These are phyloP conservation scores for Corchorus olitorius DNA, from an alignment of 345 rosid species.

Conservation along the genomic window DNA sequence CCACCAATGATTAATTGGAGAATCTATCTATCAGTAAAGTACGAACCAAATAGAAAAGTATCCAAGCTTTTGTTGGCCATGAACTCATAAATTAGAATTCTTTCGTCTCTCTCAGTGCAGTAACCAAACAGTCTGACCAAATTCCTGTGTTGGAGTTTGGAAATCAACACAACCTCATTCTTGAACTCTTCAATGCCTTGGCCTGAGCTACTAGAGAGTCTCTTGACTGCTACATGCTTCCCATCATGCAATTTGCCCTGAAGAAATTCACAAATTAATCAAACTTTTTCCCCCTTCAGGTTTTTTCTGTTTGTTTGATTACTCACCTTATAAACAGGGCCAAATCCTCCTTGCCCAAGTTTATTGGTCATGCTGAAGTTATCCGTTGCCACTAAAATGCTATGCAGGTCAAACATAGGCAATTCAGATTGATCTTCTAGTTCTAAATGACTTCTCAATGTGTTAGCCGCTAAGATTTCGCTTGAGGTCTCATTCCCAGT, in stretches of 20 bases:
- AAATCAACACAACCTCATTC: slow-evolving; percentile 31
- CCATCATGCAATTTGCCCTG: slow-evolving; percentile 31
- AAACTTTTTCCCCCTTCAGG: neutral
- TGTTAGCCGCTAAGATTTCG: neutral
- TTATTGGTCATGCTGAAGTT: slow-evolving; percentile 13
- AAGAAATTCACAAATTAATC: neutral
- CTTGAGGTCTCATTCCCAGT: neutral
- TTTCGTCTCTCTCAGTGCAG: slow-evolving; percentile 28
- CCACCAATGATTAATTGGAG: neutral
- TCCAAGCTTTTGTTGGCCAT: slow-evolving; percentile 36
- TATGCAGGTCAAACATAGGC: neutral
- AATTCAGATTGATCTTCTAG: neutral
- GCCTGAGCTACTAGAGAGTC: slow-evolving; percentile 27
- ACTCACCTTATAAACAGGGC: slow-evolving; percentile 27
- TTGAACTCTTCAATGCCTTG: slow-evolving; percentile 36
- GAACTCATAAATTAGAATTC: slow-evolving; percentile 31
- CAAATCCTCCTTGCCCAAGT: slow-evolving; percentile 39
- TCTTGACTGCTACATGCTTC: slow-evolving; percentile 31
- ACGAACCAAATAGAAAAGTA: slow-evolving; percentile 31
- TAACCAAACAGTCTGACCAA: slow-evolving; percentile 33
- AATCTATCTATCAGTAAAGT: no score
- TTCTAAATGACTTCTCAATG: neutral
- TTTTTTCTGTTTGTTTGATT: neutral
- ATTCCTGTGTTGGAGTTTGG: slow-evolving; percentile 35
- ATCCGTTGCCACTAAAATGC: slow-evolving; percentile 22